These are phyloP conservation scores for Epichloe brachyelytri DNA, from an alignment of 2,329 filamentous ascomycete genomes.

Conservation along the genomic window DNA sequence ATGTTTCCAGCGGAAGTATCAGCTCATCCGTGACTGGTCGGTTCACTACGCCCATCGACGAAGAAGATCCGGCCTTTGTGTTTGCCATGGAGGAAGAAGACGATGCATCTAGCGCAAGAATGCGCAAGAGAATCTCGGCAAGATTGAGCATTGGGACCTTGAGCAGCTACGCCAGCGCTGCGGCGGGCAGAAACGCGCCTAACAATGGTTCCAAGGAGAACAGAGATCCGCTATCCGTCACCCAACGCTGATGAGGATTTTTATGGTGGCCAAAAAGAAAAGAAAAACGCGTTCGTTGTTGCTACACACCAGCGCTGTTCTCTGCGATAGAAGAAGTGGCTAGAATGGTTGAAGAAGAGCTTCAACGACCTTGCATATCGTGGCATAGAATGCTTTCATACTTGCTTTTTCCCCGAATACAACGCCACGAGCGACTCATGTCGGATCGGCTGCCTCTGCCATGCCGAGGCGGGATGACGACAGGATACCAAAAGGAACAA, in stretches of 20 bases:
- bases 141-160: slow-evolving; percentile 26
- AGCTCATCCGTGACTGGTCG: slow-evolving; percentile 40
- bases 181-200: slow-evolving; percentile 15
- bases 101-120: slow-evolving; percentile 32
- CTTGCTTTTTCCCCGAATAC: not conserved
- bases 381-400: slow-evolving; percentile 4
- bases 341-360: not conserved
- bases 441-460: not conserved
- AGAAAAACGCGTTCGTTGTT: not conserved
- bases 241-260: slow-evolving; percentile 16
- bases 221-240: slow-evolving; percentile 17
- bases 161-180: slow-evolving; percentile 29
- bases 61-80: slow-evolving; percentile 50
- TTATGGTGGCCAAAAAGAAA: not conserved
- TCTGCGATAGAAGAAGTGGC: slow-evolving; percentile 1
- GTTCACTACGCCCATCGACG: slow-evolving; percentile 52
- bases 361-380: slow-evolving; percentile 1
- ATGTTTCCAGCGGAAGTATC: slow-evolving; percentile 47
- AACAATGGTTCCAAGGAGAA: slow-evolving; percentile 17
- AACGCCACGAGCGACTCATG: not conserved
- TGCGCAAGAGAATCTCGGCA: slow-evolving; percentile 36
- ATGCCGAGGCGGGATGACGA: not conserved
- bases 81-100: slow-evolving; percentile 55
- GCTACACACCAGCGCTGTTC: not conserved
- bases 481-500: not conserved